Percentiles rank a stretch among this genome's conserved stretches.
phyloP scores from a whole-genome alignment of 768 basidiomycete species.

The Grammothele lineata region DNA sequence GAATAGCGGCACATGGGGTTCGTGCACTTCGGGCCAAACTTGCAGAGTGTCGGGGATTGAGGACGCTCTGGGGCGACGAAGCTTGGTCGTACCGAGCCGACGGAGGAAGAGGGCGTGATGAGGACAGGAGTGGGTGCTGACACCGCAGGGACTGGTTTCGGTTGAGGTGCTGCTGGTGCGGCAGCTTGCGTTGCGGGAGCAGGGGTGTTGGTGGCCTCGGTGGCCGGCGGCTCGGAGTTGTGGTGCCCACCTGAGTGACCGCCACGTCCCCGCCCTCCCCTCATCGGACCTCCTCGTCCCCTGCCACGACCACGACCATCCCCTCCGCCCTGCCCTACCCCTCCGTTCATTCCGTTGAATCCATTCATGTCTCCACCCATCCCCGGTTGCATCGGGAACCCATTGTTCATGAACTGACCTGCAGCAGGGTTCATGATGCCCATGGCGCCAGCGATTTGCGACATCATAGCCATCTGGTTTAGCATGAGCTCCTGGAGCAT shows the following conservation, averaged over 20 bases:
- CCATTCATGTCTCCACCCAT: slow-evolving; percentile 41
- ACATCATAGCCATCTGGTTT: slow-evolving; percentile 91
- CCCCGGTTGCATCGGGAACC: slow-evolving; percentile 55
- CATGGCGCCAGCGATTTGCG: slow-evolving; percentile 84
- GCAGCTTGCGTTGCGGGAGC: neutral
- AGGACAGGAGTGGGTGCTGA: slow-evolving; percentile 15
- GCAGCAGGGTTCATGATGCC: slow-evolving; percentile 64
- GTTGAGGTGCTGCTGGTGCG: slow-evolving; percentile 17
- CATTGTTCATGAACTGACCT: slow-evolving; percentile 54
- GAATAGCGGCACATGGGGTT: slow-evolving; percentile 88
- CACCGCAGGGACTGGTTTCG: slow-evolving; percentile 2
- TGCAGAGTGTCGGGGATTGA: slow-evolving; percentile 88
- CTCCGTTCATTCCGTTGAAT: slow-evolving; percentile 25
- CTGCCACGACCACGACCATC: slow-evolving; percentile 24
- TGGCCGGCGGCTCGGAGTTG: slow-evolving; percentile 9
- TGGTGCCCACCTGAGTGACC: slow-evolving; percentile 21
- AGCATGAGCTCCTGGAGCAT: slow-evolving; percentile 88
- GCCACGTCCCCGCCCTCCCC: slow-evolving; percentile 20
- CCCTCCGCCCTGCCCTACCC: slow-evolving; percentile 44
- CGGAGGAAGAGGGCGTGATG: slow-evolving; percentile 9
- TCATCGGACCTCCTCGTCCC: slow-evolving; percentile 24
- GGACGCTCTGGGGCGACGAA: slow-evolving; percentile 73
- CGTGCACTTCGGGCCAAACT: slow-evolving; percentile 87
- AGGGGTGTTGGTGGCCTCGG: slow-evolving; percentile 9
- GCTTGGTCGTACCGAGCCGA: slow-evolving; percentile 31